phyloP scores from a whole-genome alignment of 257 asterid species.

The Salvia splendens region DNA sequence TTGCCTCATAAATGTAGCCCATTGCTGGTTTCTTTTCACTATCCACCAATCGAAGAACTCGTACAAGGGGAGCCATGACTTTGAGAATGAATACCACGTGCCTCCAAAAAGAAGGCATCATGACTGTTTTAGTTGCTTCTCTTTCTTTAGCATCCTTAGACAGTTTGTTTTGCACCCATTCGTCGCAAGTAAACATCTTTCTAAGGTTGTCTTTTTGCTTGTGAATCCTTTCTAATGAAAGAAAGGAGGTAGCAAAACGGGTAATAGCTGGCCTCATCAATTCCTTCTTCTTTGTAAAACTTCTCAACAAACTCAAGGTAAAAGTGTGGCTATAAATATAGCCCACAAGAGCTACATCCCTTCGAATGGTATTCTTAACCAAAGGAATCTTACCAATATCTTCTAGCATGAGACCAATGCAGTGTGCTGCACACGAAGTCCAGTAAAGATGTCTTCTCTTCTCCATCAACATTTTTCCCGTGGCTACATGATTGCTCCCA shows the following conservation, averaged over 20 bases:
- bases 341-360: background rate
- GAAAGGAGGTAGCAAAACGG: background rate
- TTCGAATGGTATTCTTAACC: background rate
- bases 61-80: background rate
- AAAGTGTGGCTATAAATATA: background rate
- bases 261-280: background rate
- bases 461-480: slow-evolving; percentile 2
- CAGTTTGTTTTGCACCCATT: background rate
- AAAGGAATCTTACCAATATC: background rate
- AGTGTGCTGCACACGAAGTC: background rate
- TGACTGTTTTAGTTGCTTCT: background rate
- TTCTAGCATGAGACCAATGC: background rate
- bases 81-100: background rate
- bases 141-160: background rate
- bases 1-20: background rate
- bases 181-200: background rate
- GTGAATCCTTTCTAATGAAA: background rate
- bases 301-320: background rate
- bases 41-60: background rate
- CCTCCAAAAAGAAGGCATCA: background rate
- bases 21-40: background rate
- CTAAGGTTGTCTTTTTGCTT: background rate
- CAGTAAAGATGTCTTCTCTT: background rate
- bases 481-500: background rate
- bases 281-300: background rate